phyloP scores from a whole-genome alignment of 257 asterid genomes.

The Apocynum venetum region DNA sequence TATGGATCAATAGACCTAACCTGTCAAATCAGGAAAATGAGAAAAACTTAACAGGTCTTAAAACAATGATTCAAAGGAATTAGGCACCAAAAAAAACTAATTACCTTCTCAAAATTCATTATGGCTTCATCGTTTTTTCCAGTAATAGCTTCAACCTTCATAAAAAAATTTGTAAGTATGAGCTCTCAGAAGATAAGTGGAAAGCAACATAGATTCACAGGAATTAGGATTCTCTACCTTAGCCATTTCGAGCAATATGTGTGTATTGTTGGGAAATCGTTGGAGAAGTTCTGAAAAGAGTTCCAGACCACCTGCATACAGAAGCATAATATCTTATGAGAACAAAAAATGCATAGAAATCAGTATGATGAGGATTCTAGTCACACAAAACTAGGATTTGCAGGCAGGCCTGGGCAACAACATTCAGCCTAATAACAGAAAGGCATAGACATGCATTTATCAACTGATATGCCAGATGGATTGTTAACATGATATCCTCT shows the following conservation, averaged over 20 bases:
- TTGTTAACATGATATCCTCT: neutral
- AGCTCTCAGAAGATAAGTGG: neutral
- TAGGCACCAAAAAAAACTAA: constrained; percentile 12
- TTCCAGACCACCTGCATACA: constrained; percentile 80
- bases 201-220: neutral
- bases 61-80: constrained; percentile 10
- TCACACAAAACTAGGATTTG: neutral
- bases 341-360: neutral
- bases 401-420: neutral
- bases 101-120: constrained; percentile 82
- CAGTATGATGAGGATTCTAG: neutral
- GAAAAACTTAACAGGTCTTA: neutral
- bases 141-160: constrained; percentile 79
- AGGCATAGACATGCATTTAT: neutral
- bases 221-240: constrained; percentile 52
- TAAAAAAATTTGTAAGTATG: neutral
- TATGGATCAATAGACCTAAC: constrained; percentile 84
- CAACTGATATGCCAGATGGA: neutral
- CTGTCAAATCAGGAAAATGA: constrained; percentile 38
- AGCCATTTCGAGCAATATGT: constrained; percentile 92
- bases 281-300: constrained; percentile 81
- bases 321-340: neutral
- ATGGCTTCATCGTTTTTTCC: constrained; percentile 94
- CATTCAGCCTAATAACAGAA: constrained; percentile 3
- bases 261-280: constrained; percentile 87